Percentiles rank a stretch among this genome's conserved stretches.
Conservation (phyloP, 2,329 filamentous ascomycete genomes). For the Gyromitra esculenta region DNA sequence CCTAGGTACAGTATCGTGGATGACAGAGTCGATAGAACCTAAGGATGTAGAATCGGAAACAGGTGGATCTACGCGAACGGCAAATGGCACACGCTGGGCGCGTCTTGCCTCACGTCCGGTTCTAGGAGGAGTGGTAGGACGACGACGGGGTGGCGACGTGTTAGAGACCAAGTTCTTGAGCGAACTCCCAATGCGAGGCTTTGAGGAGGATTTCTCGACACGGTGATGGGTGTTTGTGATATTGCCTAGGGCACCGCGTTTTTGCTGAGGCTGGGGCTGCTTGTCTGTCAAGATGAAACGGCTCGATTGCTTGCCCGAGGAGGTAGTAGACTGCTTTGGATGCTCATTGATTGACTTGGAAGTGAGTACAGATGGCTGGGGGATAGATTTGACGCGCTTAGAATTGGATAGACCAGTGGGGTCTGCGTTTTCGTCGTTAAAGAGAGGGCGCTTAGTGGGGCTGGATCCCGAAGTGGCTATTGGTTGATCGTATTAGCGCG, state of each 20-base stretch:
- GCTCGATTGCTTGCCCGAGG: constrained; percentile 34
- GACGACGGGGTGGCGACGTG: constrained; percentile 56
- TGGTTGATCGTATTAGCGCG: constrained; percentile 30
- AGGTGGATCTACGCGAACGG: constrained; percentile 55
- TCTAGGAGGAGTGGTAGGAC: constrained; percentile 57
- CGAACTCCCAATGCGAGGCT: constrained; percentile 46
- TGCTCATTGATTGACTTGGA: constrained; percentile 33
- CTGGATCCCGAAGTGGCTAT: constrained; percentile 42
- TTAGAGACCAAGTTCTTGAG: constrained; percentile 42
- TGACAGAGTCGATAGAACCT: constrained; percentile 62
- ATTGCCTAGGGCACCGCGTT: constrained; percentile 35
- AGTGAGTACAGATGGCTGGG: constrained; percentile 23
- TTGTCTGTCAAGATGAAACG: constrained; percentile 49
- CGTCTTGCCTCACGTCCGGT: constrained; percentile 35
- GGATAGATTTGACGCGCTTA: constrained; percentile 69
- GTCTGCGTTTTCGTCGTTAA: constrained; percentile 69
- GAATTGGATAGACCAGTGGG: constrained; percentile 65
- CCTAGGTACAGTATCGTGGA: constrained; percentile 4
- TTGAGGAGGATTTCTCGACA: constrained; percentile 43
- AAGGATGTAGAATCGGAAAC: constrained; percentile 47
- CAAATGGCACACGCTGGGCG: constrained; percentile 58
- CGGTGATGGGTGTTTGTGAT: constrained; percentile 52
- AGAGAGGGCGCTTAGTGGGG: constrained; percentile 51
- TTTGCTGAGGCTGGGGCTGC: constrained; percentile 33
- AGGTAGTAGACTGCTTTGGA: constrained; percentile 33